A percentile compares a stretch with the other conserved stretches of the same genome.
Conservation (phyloP, 768 basidiomycete genomes). For the Chalciporus sphaerocephalus region DNA sequence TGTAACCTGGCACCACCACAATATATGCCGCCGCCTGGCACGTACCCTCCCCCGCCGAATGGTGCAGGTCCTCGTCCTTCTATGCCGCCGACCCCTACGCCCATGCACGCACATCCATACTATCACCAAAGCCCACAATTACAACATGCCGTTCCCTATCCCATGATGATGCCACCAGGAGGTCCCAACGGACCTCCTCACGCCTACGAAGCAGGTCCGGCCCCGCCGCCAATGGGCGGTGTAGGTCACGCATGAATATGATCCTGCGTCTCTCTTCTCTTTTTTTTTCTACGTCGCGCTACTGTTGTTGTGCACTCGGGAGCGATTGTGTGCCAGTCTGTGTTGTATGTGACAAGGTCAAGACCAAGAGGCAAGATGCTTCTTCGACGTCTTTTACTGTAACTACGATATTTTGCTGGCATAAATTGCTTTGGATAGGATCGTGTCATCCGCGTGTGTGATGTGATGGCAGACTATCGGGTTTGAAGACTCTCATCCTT, state of each 20-base stretch:
- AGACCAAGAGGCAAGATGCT: conserved; percentile 1
- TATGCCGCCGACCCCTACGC: conserved; percentile 90
- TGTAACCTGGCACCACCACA: conserved; percentile 47
- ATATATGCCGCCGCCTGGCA: conserved; percentile 77
- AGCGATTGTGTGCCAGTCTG: conserved; percentile 18
- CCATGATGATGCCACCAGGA: conserved; percentile 84
- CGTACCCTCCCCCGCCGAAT: conserved; percentile 75
- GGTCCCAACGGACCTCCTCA: conserved; percentile 61
- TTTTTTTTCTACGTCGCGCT: conserved; percentile 11
- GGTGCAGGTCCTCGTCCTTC: conserved; percentile 77
- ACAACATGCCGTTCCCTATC: conserved; percentile 81
- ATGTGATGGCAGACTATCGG: neutral
- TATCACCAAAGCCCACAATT: conserved; percentile 89
- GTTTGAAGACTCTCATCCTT: neutral
- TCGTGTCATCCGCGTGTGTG: neutral
- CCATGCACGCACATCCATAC: conserved; percentile 80
- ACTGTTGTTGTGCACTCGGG: conserved; percentile 28
- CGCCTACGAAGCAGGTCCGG: conserved; percentile 66
- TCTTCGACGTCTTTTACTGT: conserved; percentile 17
- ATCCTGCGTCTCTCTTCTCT: conserved; percentile 8
- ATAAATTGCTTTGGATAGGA: conserved; percentile 26
- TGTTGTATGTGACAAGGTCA: conserved; percentile 28
- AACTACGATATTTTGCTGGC: conserved; percentile 28
- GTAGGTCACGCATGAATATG: conserved; percentile 51
- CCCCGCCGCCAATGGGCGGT: conserved; percentile 75